A percentile compares a stretch with the other conserved stretches of the same genome.
Conservation (phyloP, 164 flowering plant species). For the Macadamia integrifolia region DNA sequence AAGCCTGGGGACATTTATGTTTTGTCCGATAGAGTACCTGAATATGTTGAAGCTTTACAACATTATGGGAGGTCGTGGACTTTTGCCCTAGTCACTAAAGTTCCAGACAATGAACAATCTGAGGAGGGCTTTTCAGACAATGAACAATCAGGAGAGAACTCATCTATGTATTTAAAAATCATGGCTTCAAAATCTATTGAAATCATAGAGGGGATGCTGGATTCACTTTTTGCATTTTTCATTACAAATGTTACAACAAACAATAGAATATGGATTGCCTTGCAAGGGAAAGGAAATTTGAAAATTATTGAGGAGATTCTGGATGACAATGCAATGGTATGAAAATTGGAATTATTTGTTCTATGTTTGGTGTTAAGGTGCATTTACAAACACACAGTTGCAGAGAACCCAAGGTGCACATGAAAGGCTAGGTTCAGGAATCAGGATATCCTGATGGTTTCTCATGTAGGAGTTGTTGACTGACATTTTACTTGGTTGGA, state of each 20-base stretch:
- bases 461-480: no score
- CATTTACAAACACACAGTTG: not conserved
- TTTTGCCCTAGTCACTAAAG: constrained; percentile 30
- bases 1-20: constrained; percentile 55
- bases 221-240: constrained; percentile 36
- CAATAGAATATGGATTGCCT: constrained; percentile 52
- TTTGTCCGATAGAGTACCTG: constrained; percentile 44
- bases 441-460: no score
- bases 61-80: constrained; percentile 32
- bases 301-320: constrained; percentile 19
- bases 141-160: constrained; percentile 9
- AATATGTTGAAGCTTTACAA: constrained; percentile 31
- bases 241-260: constrained; percentile 43
- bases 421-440: no score
- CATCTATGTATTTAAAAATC: constrained; percentile 30
- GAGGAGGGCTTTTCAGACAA: no score
- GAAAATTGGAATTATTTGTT: not conserved
- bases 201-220: constrained; percentile 9
- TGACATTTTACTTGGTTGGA: no score
- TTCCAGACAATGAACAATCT: not conserved
- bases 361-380: not conserved
- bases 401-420: not conserved
- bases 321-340: constrained; percentile 29
- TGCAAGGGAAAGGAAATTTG: constrained; percentile 15
- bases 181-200: constrained; percentile 26